These are phyloP conservation scores for Phytophthora tentaculata DNA, from an alignment of 352 stramenopile species.

Conservation along the genomic window DNA sequence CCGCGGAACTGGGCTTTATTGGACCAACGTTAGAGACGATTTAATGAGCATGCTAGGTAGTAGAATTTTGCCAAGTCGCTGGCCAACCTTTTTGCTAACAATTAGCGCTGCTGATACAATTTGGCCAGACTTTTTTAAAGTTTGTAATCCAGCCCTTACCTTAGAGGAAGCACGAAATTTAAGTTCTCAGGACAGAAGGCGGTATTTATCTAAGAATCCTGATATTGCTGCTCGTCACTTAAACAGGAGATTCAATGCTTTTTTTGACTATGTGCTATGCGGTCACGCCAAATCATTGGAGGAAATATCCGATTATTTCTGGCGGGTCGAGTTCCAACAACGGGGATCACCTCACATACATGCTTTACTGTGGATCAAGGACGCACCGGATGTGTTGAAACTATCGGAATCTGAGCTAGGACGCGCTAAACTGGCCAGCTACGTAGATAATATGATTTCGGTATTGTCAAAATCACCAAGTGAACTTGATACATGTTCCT, in stretches of 20 bases:
- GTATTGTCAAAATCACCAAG: too few species aligned
- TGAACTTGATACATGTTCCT: too few species aligned
- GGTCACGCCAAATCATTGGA: conserved; percentile 10
- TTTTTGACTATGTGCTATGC: conserved; percentile 14
- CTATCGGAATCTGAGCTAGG: too few species aligned
- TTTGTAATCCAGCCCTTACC: conserved; percentile 18
- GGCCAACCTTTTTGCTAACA: conserved; percentile 30
- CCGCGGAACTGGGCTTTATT: conserved; percentile 15
- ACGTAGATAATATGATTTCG: too few species aligned
- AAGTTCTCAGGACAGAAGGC: not conserved
- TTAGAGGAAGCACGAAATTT: not conserved
- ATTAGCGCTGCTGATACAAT: conserved; percentile 39
- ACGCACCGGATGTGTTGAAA: conserved; percentile 23
- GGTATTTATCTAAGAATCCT: conserved; percentile 24
- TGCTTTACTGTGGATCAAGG: conserved; percentile 29
- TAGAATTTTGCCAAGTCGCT: conserved; percentile 15
- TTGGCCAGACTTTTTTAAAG: conserved; percentile 33
- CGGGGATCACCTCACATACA: conserved; percentile 34
- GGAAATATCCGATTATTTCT: conserved; percentile 30
- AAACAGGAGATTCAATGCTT: conserved; percentile 20
- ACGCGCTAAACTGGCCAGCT: too few species aligned
- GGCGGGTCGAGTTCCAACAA: conserved; percentile 34
- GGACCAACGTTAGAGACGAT: conserved; percentile 17
- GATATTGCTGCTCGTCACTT: conserved; percentile 32
- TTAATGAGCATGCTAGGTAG: conserved; percentile 29